Evolutionary conservation across 2,329 filamentous ascomycete genomes (phyloP), one percentile per base, ranked within the genome.

Genomic region (Fusarium longipes): DNA sequence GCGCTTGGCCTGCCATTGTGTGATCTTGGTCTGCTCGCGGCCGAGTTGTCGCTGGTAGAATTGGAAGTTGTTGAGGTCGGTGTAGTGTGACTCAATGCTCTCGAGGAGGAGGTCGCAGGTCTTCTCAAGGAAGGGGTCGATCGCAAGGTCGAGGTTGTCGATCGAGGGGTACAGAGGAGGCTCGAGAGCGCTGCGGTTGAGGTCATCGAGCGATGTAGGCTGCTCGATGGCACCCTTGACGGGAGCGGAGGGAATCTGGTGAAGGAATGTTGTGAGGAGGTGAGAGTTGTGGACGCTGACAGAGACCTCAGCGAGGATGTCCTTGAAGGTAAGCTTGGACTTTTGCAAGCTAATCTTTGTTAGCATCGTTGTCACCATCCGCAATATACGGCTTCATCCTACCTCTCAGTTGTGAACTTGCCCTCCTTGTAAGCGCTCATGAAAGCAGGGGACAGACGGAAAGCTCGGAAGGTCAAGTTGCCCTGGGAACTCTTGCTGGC

Each of bases 31-130:
- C 83, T 99, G 96, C 84, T 99, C 96, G 73, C 96, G 92, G 53
- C 90, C 91, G 58, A 98, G 86, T 77, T 96, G 93, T 75, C 96
- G 89, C 83, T 97, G 93, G 85, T 97, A 97, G 87, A 87, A 89
- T 81, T 97, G 94, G 84, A 96, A 96, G 87, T 99, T 99, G 89
- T 98, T 98, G 79, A 97, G 91, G 82, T 99, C 96, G 63, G 94
- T 97, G 83, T 98, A 96, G 85, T 99, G 96, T 56, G 91, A 91
- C 85, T 99, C 96, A 79, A 99, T 97, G 84, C 91, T 93, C 77
- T 99, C 96, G 67, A 98, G 89, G 57, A 99, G 88, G 71, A 97
- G 88, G 77, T 99, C 95, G 82, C 93, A 97, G 51, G 95, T 97
- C 88, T 97, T 97, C 86, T 98, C 95, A 45, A 99, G 89, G 86